Conservation (phyloP, 257 asterid species). For the Catharanthus roseus region DNA sequence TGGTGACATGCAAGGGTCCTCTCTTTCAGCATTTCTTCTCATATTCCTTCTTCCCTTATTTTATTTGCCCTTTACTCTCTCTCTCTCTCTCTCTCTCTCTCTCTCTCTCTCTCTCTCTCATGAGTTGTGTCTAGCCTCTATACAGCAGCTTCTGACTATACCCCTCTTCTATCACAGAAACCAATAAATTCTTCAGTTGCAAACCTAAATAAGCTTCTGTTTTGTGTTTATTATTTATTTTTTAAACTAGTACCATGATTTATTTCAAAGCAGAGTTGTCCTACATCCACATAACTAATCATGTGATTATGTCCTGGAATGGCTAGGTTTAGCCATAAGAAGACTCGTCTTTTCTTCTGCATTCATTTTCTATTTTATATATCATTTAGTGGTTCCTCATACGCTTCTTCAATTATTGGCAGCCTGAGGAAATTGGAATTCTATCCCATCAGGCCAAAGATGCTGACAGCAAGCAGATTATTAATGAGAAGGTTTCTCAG, state of each 20-base stretch:
- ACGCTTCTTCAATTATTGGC: conserved; percentile 15
- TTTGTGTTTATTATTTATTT: too few species aligned
- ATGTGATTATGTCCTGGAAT: not conserved
- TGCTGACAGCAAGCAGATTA: conserved; percentile 28
- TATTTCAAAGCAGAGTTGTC: not conserved
- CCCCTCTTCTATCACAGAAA: too few species aligned
- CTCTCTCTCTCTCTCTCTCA: too few species aligned
- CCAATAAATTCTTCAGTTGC: too few species aligned
- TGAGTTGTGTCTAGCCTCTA: too few species aligned
- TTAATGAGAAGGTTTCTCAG: conserved; percentile 54
- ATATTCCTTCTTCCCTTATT: too few species aligned
- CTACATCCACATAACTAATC: not conserved
- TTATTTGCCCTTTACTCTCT: too few species aligned
- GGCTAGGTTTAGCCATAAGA: not conserved
- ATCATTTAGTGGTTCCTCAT: not conserved
- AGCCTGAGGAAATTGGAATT: conserved; percentile 82
- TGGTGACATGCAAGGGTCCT: too few species aligned
- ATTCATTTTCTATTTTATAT: not conserved
- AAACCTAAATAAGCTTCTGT: too few species aligned
- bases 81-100: too few species aligned
- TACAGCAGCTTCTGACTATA: too few species aligned
- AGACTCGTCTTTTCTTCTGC: not conserved
- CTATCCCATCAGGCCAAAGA: conserved; percentile 35
- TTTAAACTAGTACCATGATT: not conserved
- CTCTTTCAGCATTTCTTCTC: too few species aligned